phyloP scores from a whole-genome alignment of 306 rosid species.

The Neltuma alba region DNA sequence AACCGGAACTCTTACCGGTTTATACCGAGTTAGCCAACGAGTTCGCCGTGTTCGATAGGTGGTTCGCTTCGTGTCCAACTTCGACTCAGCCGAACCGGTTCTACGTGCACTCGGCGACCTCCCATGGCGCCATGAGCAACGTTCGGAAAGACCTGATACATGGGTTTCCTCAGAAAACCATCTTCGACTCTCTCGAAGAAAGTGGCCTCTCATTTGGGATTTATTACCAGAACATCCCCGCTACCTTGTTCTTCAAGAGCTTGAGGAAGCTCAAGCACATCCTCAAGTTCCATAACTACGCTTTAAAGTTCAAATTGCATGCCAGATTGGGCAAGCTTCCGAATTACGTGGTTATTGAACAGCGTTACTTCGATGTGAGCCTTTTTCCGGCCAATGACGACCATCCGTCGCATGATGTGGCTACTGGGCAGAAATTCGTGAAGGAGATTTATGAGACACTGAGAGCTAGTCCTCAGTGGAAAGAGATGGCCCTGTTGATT shows the following conservation, averaged over 20 bases:
- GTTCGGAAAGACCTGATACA: constrained; percentile 74
- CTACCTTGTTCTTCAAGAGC: constrained; percentile 75
- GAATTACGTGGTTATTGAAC: constrained; percentile 79
- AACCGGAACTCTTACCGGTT: constrained; percentile 63
- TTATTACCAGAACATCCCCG: constrained; percentile 92
- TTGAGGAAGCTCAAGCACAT: constrained; percentile 62
- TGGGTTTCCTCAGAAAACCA: constrained; percentile 86
- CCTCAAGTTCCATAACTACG: constrained; percentile 60
- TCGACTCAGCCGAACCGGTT: constrained; percentile 94
- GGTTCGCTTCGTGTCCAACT: constrained; percentile 93
- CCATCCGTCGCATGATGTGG: constrained; percentile 94
- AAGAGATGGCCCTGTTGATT: constrained; percentile 82
- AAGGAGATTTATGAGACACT: constrained; percentile 88
- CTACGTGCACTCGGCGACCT: constrained; percentile 91
- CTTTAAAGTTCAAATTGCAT: constrained; percentile 62
- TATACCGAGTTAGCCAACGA: constrained; percentile 66
- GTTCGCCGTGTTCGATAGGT: constrained; percentile 73
- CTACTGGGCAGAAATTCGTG: constrained; percentile 84
- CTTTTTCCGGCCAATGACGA: constrained; percentile 85
- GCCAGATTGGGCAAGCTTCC: constrained; percentile 80
- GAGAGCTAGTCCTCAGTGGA: constrained; percentile 94
- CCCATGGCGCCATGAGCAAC: constrained; percentile 91
- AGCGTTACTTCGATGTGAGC: constrained; percentile 75
- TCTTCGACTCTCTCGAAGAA: constrained; percentile 81
- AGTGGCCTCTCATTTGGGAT: constrained; percentile 65